A percentile compares a stretch with the other conserved stretches of the same genome.
Evolutionary conservation across 768 basidiomycete genomes (phyloP).

Genomic region (Suillus alpinus): DNA sequence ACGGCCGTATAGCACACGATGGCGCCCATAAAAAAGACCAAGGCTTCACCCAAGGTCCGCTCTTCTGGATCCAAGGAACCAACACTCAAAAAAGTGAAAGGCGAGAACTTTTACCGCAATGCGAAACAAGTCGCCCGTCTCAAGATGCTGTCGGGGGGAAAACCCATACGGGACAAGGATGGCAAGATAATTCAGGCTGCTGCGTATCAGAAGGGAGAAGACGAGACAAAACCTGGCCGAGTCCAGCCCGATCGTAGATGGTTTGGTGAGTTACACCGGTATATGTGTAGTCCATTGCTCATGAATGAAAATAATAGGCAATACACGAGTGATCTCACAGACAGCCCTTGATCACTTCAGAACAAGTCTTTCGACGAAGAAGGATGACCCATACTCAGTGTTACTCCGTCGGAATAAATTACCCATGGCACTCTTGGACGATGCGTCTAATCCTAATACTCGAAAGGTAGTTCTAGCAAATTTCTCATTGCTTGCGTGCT

Average conservation of each 20-base stretch:
- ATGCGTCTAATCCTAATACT: constrained; percentile 74
- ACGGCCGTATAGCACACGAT: constrained; percentile 13
- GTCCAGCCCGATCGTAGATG: constrained; percentile 95
- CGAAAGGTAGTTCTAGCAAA: constrained; percentile 58
- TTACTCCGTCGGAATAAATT: constrained; percentile 92
- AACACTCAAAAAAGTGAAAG: constrained; percentile 72
- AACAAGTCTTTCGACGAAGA: constrained; percentile 78
- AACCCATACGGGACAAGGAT: constrained; percentile 84
- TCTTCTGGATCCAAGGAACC: constrained; percentile 48
- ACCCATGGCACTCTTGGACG: constrained; percentile 94
- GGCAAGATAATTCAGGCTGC: constrained; percentile 94
- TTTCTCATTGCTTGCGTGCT: background rate
- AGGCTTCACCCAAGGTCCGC: constrained; percentile 33
- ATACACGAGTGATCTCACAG: constrained; percentile 98
- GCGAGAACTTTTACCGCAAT: constrained; percentile 98
- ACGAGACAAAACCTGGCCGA: constrained; percentile 83
- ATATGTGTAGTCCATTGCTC: background rate
- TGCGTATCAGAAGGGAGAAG: constrained; percentile 94
- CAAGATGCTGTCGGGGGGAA: constrained; percentile 92
- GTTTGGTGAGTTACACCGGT: constrained; percentile 65
- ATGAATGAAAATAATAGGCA: constrained; percentile 50
- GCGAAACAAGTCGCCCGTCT: constrained; percentile 81
- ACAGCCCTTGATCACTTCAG: constrained; percentile 95
- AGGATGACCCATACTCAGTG: constrained; percentile 95
- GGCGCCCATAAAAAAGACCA: constrained; percentile 29